Evolutionary conservation across 2,329 filamentous ascomycete genomes (phyloP), one percentile per base, ranked within the genome.

Genomic region (Botrytis pseudocinerea): DNA sequence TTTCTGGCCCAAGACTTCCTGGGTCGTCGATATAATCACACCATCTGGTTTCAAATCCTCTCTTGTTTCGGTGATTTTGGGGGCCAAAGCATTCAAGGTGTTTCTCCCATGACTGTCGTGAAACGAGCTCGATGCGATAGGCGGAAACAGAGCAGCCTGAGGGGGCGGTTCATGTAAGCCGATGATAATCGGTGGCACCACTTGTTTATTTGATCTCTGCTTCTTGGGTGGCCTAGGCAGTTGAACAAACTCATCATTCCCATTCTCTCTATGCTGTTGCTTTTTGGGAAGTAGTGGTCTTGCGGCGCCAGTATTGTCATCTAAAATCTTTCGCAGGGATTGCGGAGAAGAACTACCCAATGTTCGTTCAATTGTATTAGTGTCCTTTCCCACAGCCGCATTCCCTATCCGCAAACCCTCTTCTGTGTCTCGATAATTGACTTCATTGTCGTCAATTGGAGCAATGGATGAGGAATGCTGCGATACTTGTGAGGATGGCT

Each of bases 151-250:
- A 60, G 87, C 66, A n/a, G 87, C 86, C 73, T 81, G 79, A 5
- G 87, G 88, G 3, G 89, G 89, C 2, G 89, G 89, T 76, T 90
- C 87, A 76, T 88, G 86, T 8, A 91, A 83, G 68, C 89, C 89
- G 74, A 89, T 90, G 79, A 91, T 91, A 75, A 91, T 91, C 70
- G 89, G 89, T 14, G 89, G 89, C 78, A 89, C 87, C 68, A 86
- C 83, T 77, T 88, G 86, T 20, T 85, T 83, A 4, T 81, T 76
- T 25, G 89, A 86, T 79, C 89, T 90, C 76, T 89, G 88, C 78
- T 90, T 91, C 83, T 90, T 90, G 65, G 88, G 83, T 4, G 89
- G 89, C 78, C 91, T 88, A 1, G 89, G 89, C 25, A 91, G 83
- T 78, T 91, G 89, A 54, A 90, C 85, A 75, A 90, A 88, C 75